A percentile compares a stretch with the other conserved stretches of the same genome.
These are phyloP conservation scores for Macadamia integrifolia DNA, from an alignment of 164 flowering plant species.

Conservation along the genomic window DNA sequence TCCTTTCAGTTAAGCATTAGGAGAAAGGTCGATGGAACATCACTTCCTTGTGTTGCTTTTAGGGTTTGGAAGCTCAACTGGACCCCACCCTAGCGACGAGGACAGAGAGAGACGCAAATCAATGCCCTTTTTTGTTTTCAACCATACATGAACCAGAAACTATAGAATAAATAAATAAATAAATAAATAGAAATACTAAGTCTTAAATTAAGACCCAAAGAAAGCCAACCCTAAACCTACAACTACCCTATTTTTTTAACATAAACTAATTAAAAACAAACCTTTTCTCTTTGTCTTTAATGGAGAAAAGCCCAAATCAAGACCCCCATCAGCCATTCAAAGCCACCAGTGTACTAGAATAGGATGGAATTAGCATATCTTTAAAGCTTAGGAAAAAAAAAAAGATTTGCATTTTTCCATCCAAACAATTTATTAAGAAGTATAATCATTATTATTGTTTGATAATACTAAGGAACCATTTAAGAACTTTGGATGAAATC, in stretches of 20 bases:
- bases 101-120: background rate
- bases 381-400: background rate
- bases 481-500: background rate
- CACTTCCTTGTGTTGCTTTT: background rate
- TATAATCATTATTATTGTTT: too few species aligned
- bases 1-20: slow-evolving; percentile 1
- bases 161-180: background rate
- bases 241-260: too few species aligned
- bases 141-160: background rate
- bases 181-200: too few species aligned
- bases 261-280: too few species aligned
- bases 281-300: too few species aligned
- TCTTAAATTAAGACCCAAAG: too few species aligned
- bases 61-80: background rate
- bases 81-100: background rate
- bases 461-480: too few species aligned
- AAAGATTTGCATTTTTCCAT: background rate
- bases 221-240: too few species aligned
- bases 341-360: too few species aligned
- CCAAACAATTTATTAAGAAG: too few species aligned
- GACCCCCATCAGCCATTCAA: too few species aligned
- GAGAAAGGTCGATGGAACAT: slow-evolving; percentile 11
- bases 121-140: background rate
- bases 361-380: background rate
- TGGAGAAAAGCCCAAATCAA: too few species aligned